Base-by-base conservation (phyloP, 2,329 filamentous ascomycete genomes). In the Monilinia vaccinii-corymbosi region DNA sequence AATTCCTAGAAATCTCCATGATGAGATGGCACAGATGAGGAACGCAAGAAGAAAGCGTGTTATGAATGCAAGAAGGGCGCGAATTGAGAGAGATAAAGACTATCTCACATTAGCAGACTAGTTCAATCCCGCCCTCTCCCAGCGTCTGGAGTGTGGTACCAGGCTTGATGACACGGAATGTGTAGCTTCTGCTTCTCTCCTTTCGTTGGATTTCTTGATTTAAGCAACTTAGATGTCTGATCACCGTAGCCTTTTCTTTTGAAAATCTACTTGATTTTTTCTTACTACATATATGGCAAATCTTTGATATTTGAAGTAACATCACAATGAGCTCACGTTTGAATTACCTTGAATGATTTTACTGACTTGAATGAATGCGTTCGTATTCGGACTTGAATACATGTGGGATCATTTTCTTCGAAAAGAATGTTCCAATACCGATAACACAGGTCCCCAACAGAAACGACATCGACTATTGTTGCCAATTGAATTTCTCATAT, bases 1-100 rank as follows among this genome's bases (percentile, higher is more conserved):
- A 4, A 10, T n/a, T 10, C 25, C 44, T n/a, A 50, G 55, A 21
- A 14, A 4, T 11, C 32, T 57, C 3, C 44, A 16, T 10, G 23
- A 47, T 18, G 55, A 57, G 46, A 57, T 57, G 55, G 44, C 42
- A 21, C 55, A 57, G 3, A 57, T 57, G 55, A 57, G 55, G 21
- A n/a, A 47, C 36, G 21, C 44, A 36, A 50, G 55, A 28, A 50
- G 55, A 38, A 40, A 21, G n/a, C 55, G 42, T 38, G 45, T 47
- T 25, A 13, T 40, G 16, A 9, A 18, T 6, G 34, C 45, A 40
- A 57, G 55, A 50, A 11, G 31, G 18, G 21, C 28, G 10, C 18
- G 45, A 21, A 34, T 13, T 16, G 21, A 28, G 45, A 57, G 23
- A 38, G 32, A 50, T 7, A 14, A 23, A 57, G 44, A 31, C 18